phyloP scores from a whole-genome alignment of 1,284 basidiomycete species.

The Sphagnurus paluster region DNA sequence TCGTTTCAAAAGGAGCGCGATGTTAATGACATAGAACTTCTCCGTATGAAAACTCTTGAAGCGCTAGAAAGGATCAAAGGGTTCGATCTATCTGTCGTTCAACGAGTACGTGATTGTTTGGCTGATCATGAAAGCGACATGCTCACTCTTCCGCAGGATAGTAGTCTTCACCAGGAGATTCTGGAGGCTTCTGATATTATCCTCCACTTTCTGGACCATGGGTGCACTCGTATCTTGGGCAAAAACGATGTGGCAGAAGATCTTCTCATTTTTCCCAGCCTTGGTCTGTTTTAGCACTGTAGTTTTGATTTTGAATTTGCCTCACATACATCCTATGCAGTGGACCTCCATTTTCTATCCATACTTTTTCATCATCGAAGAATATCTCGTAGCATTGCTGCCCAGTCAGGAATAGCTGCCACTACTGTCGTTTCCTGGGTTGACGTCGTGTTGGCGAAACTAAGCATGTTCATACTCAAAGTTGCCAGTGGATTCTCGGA shows the following conservation, averaged over 20 bases:
- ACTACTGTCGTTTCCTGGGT: conserved; percentile 57
- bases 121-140: background rate
- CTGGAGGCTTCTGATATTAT: conserved; percentile 36
- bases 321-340: conserved; percentile 23
- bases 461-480: conserved; percentile 42
- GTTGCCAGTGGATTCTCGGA: conserved; percentile 34
- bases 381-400: conserved; percentile 45
- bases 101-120: conserved; percentile 21
- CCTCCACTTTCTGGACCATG: conserved; percentile 32
- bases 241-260: background rate
- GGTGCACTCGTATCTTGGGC: conserved; percentile 16
- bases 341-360: conserved; percentile 30
- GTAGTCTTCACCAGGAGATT: conserved; percentile 32
- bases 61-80: conserved; percentile 18
- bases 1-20: background rate
- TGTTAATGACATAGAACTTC: conserved; percentile 3
- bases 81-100: conserved; percentile 21
- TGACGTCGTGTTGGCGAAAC: conserved; percentile 56
- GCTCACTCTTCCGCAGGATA: conserved; percentile 28
- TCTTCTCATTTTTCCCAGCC: conserved; percentile 13
- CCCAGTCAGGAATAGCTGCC: conserved; percentile 21
- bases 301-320: conserved; percentile 9
- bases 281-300: conserved; percentile 20
- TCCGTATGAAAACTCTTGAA: conserved; percentile 13
- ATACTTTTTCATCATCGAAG: conserved; percentile 52